Evolutionary conservation across 129 eudicot species (phyloP).

Genomic region (Heracleum sosnowskyi): DNA sequence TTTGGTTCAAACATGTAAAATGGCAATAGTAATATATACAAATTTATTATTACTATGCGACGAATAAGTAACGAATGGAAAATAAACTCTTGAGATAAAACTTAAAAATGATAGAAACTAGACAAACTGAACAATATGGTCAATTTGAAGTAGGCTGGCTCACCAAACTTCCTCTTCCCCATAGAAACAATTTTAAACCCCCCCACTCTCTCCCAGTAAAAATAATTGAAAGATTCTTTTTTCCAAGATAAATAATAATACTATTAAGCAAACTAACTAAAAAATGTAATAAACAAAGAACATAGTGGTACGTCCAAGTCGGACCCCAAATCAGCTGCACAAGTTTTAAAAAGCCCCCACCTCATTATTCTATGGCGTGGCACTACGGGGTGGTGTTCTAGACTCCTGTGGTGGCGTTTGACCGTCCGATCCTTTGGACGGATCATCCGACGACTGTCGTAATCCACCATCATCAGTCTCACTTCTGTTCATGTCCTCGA

Average conservation of each 20-base stretch:
- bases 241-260: background rate
- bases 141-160: constrained; percentile 15
- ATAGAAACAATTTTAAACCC: constrained; percentile 19
- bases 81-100: background rate
- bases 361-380: constrained; percentile 39
- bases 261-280: constrained; percentile 1
- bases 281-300: constrained; percentile 13
- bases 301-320: constrained; percentile 1
- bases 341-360: background rate
- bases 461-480: constrained; percentile 78
- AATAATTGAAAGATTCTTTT: constrained; percentile 18
- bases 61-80: background rate
- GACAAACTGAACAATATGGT: constrained; percentile 15
- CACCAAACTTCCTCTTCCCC: constrained; percentile 20
- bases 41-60: background rate
- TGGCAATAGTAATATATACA: too few relatives aligned
- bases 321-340: constrained; percentile 21
- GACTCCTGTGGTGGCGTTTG: constrained; percentile 74
- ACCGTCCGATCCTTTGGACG: constrained; percentile 69
- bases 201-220: constrained; percentile 19
- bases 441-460: constrained; percentile 78
- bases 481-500: constrained; percentile 68
- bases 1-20: background rate
- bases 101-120: constrained; percentile 12
- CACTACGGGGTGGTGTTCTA: constrained; percentile 44